These are phyloP conservation scores for Macadamia integrifolia DNA, from an alignment of 164 flowering plant genomes.

Conservation along the genomic window DNA sequence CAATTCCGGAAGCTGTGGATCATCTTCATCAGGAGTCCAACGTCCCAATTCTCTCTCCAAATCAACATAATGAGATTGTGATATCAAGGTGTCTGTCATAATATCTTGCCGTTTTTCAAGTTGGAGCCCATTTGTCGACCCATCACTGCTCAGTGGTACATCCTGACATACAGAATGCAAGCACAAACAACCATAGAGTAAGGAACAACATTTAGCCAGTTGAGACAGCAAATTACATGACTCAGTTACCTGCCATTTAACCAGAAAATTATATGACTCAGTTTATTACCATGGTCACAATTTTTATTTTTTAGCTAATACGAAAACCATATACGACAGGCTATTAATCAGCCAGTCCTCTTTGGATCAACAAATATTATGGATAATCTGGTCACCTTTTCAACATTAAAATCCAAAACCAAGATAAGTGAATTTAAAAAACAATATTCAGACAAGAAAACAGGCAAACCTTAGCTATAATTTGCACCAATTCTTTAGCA, in stretches of 20 bases:
- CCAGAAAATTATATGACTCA: no score
- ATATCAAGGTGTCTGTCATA: slow-evolving; percentile 75
- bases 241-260: no score
- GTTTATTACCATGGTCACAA: no score
- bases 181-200: not conserved
- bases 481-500: slow-evolving; percentile 80
- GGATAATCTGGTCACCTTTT: not conserved
- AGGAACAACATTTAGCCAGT: not conserved
- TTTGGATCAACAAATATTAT: not conserved
- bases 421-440: not conserved
- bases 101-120: slow-evolving; percentile 62
- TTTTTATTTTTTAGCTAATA: no score
- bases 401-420: not conserved
- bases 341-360: not conserved
- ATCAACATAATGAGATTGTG: slow-evolving; percentile 64
- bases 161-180: slow-evolving; percentile 39
- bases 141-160: slow-evolving; percentile 57
- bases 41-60: slow-evolving; percentile 71
- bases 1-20: slow-evolving; percentile 69
- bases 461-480: slow-evolving; percentile 74
- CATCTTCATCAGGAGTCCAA: slow-evolving; percentile 90
- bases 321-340: no score
- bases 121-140: slow-evolving; percentile 39
- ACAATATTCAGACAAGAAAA: slow-evolving; percentile 3
- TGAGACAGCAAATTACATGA: no score